phyloP scores from a whole-genome alignment of 371 early-diverging fungal species.

The Haplosporangium sp. region DNA sequence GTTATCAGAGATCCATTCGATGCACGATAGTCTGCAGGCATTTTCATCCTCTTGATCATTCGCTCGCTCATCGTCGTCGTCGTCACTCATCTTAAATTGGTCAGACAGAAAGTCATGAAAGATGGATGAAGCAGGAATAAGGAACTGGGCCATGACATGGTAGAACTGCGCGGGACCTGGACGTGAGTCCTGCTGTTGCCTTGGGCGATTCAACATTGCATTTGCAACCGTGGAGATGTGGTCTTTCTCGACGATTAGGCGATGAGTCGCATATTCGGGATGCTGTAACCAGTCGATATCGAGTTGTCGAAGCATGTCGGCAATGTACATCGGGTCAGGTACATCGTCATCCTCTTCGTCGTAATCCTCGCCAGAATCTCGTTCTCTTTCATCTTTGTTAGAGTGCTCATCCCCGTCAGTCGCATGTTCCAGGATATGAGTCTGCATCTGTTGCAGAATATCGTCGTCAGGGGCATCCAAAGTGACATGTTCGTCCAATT shows the following conservation, averaged over 20 bases:
- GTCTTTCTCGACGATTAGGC: conserved; percentile 9
- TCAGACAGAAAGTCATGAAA: conserved; percentile 18
- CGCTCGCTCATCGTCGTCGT: not conserved
- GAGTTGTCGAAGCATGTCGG: conserved; percentile 15
- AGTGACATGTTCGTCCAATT: no score
- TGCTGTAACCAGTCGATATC: conserved; percentile 18
- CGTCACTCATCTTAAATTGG: not conserved
- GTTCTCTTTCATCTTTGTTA: not conserved
- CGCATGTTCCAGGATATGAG: not conserved
- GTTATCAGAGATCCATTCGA: not conserved
- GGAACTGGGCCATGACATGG: conserved; percentile 27
- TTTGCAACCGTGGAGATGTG: not conserved
- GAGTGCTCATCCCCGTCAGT: not conserved
- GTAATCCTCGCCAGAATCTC: not conserved
- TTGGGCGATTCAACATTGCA: no score
- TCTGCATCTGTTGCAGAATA: not conserved
- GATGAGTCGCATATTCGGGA: conserved; percentile 22
- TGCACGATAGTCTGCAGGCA: not conserved
- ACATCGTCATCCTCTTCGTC: not conserved
- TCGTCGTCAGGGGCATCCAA: not conserved
- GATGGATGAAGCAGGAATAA: conserved; percentile 26
- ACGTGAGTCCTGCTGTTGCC: not conserved
- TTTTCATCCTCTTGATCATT: not conserved
- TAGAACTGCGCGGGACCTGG: not conserved
- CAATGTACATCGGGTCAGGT: conserved; percentile 9